Evolutionary conservation across 805 yeast genomes (phyloP).

Genomic region (Saccharomycopsis microspora): DNA sequence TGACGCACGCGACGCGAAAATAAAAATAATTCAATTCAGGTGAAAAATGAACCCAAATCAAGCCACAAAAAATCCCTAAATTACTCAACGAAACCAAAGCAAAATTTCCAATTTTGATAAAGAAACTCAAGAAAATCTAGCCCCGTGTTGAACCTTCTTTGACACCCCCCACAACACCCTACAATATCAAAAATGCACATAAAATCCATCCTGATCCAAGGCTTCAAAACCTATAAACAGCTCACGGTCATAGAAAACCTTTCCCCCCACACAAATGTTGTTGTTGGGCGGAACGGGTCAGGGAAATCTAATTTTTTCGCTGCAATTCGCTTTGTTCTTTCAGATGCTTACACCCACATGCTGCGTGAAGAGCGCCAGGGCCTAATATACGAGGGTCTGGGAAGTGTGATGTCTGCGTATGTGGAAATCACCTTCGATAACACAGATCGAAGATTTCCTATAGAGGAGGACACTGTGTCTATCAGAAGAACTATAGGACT

Average conservation of each 20-base stretch:
- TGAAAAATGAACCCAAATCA: too few species aligned
- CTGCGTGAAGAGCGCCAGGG: conserved; percentile 78
- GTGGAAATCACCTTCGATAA: conserved; percentile 88
- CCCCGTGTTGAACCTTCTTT: too few species aligned
- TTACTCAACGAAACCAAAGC: too few species aligned
- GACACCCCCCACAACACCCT: too few species aligned
- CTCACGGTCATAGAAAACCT: conserved; percentile 66
- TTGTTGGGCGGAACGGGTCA: conserved; percentile 90
- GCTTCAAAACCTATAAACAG: conserved; percentile 86
- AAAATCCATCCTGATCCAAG: conserved; percentile 57
- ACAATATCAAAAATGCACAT: conserved; percentile 6
- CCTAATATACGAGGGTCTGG: conserved; percentile 81
- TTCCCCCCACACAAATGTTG: conserved; percentile 76
- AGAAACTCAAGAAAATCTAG: too few species aligned
- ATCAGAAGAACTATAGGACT: conserved; percentile 87
- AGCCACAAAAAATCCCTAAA: too few species aligned
- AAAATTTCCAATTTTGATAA: too few species aligned
- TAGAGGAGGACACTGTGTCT: conserved; percentile 54
- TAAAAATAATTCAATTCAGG: too few species aligned
- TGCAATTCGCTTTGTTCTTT: conserved; percentile 83
- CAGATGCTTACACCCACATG: conserved; percentile 83
- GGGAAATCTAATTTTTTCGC: conserved; percentile 95
- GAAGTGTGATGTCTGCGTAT: conserved; percentile 82
- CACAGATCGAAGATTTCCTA: conserved; percentile 61
- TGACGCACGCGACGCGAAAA: too few species aligned